Evolutionary conservation across 2,329 filamentous ascomycete species (phyloP).

Genomic region (Mariannaea elegans): DNA sequence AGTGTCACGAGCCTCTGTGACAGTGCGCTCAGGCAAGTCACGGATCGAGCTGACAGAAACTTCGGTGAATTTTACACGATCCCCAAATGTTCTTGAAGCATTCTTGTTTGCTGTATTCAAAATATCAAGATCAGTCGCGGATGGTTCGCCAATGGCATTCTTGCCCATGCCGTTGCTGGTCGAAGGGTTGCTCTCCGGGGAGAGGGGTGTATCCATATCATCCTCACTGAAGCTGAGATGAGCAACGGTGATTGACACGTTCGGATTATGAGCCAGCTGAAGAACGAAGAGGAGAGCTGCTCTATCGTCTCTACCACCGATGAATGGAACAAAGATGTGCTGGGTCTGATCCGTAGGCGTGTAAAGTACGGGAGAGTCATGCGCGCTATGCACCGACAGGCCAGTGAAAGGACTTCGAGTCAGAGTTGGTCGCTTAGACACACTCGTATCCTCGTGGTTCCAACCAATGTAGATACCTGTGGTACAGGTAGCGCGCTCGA

Average conservation of each 20-base stretch:
- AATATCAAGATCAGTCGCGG: constrained; percentile 41
- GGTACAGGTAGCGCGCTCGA: constrained; percentile 78
- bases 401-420: constrained; percentile 41
- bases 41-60: constrained; percentile 36
- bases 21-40: constrained; percentile 38
- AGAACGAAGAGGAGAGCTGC: constrained; percentile 82
- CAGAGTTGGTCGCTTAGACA: constrained; percentile 58
- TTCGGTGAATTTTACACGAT: constrained; percentile 33
- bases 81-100: constrained; percentile 25
- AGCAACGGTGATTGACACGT: constrained; percentile 80
- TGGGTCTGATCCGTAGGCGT: constrained; percentile 74
- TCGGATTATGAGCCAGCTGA: constrained; percentile 81
- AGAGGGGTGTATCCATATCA: constrained; percentile 16
- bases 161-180: constrained; percentile 23
- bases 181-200: constrained; percentile 16
- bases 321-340: constrained; percentile 87
- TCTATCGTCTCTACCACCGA: constrained; percentile 84
- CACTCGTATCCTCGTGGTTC: constrained; percentile 42
- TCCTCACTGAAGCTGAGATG: constrained; percentile 46
- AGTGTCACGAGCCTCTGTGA: constrained; percentile 26
- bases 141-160: constrained; percentile 15
- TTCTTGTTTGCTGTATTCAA: constrained; percentile 36
- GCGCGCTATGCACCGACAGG: constrained; percentile 46
- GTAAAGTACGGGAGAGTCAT: constrained; percentile 59
- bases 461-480: constrained; percentile 63